Evolutionary conservation across 352 stramenopile species (phyloP).

Genomic region (Globisporangium splendens): DNA sequence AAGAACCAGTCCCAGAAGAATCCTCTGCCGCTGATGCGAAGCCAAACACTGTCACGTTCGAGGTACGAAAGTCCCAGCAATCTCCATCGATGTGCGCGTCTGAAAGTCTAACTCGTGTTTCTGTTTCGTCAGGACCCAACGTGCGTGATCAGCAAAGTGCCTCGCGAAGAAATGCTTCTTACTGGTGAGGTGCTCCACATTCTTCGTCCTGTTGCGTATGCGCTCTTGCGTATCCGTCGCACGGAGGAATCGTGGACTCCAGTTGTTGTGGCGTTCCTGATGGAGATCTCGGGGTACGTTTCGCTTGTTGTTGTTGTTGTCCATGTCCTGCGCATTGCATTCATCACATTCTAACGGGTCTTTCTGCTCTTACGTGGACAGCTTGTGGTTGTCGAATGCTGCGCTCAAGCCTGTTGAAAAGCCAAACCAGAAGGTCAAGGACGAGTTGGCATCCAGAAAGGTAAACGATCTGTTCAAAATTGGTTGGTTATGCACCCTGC

Average conservation of each 20-base stretch:
- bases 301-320: neutral
- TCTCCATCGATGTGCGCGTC: neutral
- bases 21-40: slow-evolving; percentile 10
- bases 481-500: neutral
- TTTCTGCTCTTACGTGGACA: slow-evolving; percentile 9
- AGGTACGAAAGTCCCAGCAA: slow-evolving; percentile 20
- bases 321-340: neutral
- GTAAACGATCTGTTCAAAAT: slow-evolving; percentile 16
- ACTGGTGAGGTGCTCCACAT: slow-evolving; percentile 76
- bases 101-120: neutral
- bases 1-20: slow-evolving; percentile 23
- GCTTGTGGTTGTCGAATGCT: slow-evolving; percentile 48
- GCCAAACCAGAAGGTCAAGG: slow-evolving; percentile 36
- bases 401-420: slow-evolving; percentile 38
- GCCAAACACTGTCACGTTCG: slow-evolving; percentile 51
- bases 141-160: slow-evolving; percentile 26
- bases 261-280: slow-evolving; percentile 45
- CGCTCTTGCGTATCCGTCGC: slow-evolving; percentile 55
- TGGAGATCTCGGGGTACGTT: slow-evolving; percentile 57
- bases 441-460: slow-evolving; percentile 64
- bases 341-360: neutral
- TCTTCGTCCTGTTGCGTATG: slow-evolving; percentile 68
- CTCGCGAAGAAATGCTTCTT: slow-evolving; percentile 47
- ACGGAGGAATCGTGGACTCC: slow-evolving; percentile 60
- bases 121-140: slow-evolving; percentile 41